Evolutionary conservation across 2,329 filamentous ascomycete genomes (phyloP).

Genomic region (Fusarium ramigenum): DNA sequence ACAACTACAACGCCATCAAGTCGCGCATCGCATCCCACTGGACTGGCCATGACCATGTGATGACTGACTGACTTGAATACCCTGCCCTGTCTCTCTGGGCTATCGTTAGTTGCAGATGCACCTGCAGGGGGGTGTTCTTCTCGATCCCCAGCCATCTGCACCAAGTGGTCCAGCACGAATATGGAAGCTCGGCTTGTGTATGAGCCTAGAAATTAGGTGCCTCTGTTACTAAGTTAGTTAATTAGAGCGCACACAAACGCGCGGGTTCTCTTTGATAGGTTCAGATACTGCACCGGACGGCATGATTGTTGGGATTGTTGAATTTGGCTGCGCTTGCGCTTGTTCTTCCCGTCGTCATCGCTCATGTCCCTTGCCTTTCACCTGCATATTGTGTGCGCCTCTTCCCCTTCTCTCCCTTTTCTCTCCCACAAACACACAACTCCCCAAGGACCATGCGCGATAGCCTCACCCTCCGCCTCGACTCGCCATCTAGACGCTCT

Average conservation of each 20-base stretch:
- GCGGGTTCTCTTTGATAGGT: not conserved
- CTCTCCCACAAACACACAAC: constrained; percentile 19
- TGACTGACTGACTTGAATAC: constrained; percentile 9
- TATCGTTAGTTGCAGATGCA: constrained; percentile 41
- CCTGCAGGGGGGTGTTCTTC: constrained; percentile 25
- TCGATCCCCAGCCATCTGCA: constrained; percentile 40
- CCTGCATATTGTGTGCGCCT: constrained; percentile 33
- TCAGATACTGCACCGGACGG: not conserved
- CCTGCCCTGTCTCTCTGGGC: constrained; percentile 19
- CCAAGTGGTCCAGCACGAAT: constrained; percentile 40
- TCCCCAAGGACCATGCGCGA: constrained; percentile 42
- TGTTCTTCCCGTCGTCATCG: constrained; percentile 34
- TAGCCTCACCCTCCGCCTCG: constrained; percentile 41
- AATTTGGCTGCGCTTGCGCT: constrained; percentile 36
- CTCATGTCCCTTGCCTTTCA: constrained; percentile 20
- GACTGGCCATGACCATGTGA: constrained; percentile 38
- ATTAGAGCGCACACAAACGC: constrained; percentile 34
- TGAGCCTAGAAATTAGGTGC: constrained; percentile 20
- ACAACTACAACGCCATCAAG: constrained; percentile 33
- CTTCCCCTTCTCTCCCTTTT: constrained; percentile 31
- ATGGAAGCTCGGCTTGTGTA: constrained; percentile 36
- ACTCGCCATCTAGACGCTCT: constrained; percentile 42
- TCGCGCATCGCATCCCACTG: constrained; percentile 25
- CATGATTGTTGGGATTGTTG: constrained; percentile 14
- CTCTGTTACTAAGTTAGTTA: not conserved